Percentiles rank a stretch among this genome's conserved stretches.
Evolutionary conservation across 805 yeast genomes (phyloP).

Genomic region (Candida insectorum): DNA sequence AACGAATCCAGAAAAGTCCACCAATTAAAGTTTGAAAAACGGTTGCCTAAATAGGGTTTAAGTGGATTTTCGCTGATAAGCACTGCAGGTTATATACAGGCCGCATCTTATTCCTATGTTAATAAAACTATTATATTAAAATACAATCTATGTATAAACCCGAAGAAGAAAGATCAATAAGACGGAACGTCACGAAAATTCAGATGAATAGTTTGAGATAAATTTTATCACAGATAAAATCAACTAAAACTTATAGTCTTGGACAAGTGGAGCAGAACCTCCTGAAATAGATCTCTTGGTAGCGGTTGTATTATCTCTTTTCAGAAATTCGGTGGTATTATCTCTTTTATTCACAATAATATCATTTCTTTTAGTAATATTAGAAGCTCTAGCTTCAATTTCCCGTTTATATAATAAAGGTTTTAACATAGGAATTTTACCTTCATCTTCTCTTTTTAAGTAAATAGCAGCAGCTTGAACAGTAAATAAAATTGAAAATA

Average conservation of each 20-base stretch:
- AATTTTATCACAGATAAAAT: not conserved
- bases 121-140: no score
- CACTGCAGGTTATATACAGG: no score
- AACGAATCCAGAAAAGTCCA: no score
- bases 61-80: no score
- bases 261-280: not conserved
- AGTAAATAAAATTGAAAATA: conserved; percentile 2
- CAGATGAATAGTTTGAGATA: no score
- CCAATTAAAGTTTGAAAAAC: no score
- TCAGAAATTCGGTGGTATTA: not conserved
- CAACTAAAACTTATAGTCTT: not conserved
- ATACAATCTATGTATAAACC: no score
- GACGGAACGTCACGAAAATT: no score
- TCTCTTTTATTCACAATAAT: not conserved
- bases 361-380: no score
- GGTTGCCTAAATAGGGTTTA: no score
- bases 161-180: no score
- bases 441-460: conserved; percentile 1
- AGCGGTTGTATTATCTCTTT: not conserved
- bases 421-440: conserved; percentile 2
- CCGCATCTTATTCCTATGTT: no score
- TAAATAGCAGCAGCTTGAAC: conserved; percentile 8
- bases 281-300: not conserved
- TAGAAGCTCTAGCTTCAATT: not conserved
- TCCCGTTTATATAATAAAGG: not conserved